Evolutionary conservation across 2,329 filamentous ascomycete species (phyloP), one percentile per base, ranked within the genome.

Genomic region (Botrytis galanthina): DNA sequence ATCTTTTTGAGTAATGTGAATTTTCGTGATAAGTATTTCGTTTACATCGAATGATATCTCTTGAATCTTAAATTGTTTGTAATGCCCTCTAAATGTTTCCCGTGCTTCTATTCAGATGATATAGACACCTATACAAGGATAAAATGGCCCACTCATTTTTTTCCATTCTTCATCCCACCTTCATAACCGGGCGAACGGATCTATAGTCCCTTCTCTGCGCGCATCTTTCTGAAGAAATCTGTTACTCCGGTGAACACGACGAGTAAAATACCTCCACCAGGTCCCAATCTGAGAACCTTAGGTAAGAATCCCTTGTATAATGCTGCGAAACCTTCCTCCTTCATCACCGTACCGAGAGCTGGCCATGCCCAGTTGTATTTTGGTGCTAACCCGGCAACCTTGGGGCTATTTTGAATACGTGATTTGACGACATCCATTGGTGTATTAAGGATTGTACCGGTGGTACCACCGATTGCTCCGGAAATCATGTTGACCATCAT

Each of bases 321-420:
- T 57, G 96, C 96, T 66, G 84, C 84, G 82, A 97, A 95, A 8
- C 96, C 96, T 84, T 99, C 96, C 85, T 99, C 96, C 84, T 90
- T 93, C 84, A 94, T 91, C 75, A 99, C 93, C 12, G 93, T 96
- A 73, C 88, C 91, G 69, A 98, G 86, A 35, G 94, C 91, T 64
- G 94, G 93, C 89, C 91, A 97, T 46, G 96, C 96, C 96, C 96
- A 99, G 89, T 98, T 98, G 87, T 99, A 99, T 88, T 99, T 99
- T 81, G 93, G 93, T 35, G 90, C 84, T 71, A 89, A 86, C 8
- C 96, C 96, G n/a, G 92, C 83, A 57, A 97, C 85, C 86, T 93
- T 95, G 77, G 93, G 87, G 73, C 90, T 94, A 85, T 99, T 99
- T 84, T 99, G 96, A 78, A 99, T 99, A 76, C 96, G 92, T 77